phyloP scores from a whole-genome alignment of 2,329 filamentous ascomycete species.

The Pyrenophora tritici-repentis region DNA sequence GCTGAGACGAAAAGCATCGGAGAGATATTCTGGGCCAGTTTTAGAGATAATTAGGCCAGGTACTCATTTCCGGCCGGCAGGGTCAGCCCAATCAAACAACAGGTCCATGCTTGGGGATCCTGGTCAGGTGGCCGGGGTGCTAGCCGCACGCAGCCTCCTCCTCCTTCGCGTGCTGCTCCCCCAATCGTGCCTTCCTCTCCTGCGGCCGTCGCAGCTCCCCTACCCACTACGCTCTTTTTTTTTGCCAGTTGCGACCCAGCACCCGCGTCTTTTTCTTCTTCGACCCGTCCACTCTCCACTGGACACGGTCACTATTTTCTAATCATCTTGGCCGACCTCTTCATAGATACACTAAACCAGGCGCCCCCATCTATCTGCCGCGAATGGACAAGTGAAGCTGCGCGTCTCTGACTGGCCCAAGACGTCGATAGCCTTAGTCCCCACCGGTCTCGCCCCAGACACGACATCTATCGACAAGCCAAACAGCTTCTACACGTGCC shows the following conservation, averaged over 20 bases:
- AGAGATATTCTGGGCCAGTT: constrained; percentile 25
- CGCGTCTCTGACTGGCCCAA: constrained; percentile 34
- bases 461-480: constrained; percentile 12
- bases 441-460: constrained; percentile 17
- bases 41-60: constrained; percentile 21
- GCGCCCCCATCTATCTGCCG: constrained; percentile 19
- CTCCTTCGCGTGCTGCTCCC: constrained; percentile 21
- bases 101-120: constrained; percentile 10
- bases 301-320: constrained; percentile 21
- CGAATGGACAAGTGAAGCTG: constrained; percentile 42
- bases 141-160: constrained; percentile 8
- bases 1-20: constrained; percentile 16
- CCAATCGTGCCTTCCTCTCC: constrained; percentile 31
- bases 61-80: constrained; percentile 34
- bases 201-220: constrained; percentile 42
- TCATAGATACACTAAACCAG: constrained; percentile 18
- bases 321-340: constrained; percentile 13
- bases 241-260: constrained; percentile 38
- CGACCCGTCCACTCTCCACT: constrained; percentile 25
- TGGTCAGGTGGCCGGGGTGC: constrained; percentile 12
- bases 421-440: constrained; percentile 21
- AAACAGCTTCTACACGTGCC: constrained; percentile 14
- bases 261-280: constrained; percentile 32
- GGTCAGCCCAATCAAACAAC: constrained; percentile 30
- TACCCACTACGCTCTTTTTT: constrained; percentile 46